Conservation (phyloP, 2,329 filamentous ascomycete genomes). For the Drechslerella coelobrocha region DNA sequence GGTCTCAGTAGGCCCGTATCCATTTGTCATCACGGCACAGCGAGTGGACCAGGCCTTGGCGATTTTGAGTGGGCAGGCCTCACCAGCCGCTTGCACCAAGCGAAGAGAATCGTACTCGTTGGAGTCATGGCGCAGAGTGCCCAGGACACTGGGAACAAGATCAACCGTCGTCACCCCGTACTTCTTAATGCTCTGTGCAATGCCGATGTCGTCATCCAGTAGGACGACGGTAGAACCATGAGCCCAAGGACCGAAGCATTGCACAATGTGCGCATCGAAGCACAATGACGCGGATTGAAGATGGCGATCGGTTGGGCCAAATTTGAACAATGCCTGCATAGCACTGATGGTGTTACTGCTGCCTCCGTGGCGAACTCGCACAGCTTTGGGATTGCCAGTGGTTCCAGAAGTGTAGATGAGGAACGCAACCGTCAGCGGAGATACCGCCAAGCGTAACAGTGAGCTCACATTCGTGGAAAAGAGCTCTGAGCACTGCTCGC, state of each 20-base stretch:
- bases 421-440: too few species aligned
- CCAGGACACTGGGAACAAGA: neutral
- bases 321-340: neutral
- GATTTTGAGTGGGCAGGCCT: neutral
- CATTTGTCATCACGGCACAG: neutral
- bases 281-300: neutral
- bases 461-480: too few species aligned
- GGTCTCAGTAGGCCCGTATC: slow-evolving; percentile 6
- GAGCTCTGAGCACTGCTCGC: too few species aligned
- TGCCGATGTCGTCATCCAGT: neutral
- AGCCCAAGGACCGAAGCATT: neutral
- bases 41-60: neutral
- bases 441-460: too few species aligned
- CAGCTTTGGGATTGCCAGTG: too few species aligned
- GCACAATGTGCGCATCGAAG: neutral
- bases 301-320: neutral
- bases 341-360: too few species aligned
- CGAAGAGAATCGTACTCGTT: neutral
- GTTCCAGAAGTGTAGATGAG: too few species aligned
- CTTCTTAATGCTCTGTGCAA: neutral
- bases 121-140: neutral
- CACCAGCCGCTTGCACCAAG: neutral
- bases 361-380: too few species aligned
- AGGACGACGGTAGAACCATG: neutral
- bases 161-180: neutral